phyloP scores from a whole-genome alignment of 192 early-diverging fungal species.

The Bifiguratus adelaidae region DNA sequence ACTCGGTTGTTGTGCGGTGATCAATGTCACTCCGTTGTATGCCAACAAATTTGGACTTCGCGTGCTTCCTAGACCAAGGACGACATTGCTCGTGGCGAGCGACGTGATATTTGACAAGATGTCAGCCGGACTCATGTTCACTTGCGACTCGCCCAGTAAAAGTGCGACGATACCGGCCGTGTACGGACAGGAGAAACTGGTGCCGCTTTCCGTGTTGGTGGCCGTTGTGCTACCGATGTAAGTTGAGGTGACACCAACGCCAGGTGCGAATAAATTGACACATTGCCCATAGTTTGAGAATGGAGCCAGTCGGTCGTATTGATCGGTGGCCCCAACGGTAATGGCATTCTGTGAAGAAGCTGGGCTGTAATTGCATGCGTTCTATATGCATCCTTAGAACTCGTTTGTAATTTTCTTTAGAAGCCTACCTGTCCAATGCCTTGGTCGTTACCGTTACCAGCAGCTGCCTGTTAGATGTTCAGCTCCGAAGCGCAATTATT shows the following conservation, averaged over 20 bases:
- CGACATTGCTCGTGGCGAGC: not conserved
- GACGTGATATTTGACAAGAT: not conserved
- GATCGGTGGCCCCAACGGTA: slow-evolving; percentile 34
- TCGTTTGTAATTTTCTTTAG: slow-evolving; percentile 1
- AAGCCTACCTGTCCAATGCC: slow-evolving; percentile 17
- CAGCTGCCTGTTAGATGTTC: slow-evolving; percentile 16
- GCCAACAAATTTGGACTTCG: slow-evolving; percentile 3
- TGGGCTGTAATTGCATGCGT: slow-evolving; percentile 38
- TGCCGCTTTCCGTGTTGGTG: slow-evolving; percentile 17
- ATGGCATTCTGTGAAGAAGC: slow-evolving; percentile 26
- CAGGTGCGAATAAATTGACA: slow-evolving; percentile 39
- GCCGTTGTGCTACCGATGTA: not conserved
- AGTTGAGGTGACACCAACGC: slow-evolving; percentile 9
- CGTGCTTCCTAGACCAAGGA: not conserved
- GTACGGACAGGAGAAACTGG: slow-evolving; percentile 25
- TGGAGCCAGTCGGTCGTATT: slow-evolving; percentile 20
- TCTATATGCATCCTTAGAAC: not conserved
- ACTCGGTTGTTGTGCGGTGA: too few relatives aligned
- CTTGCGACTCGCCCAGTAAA: slow-evolving; percentile 1
- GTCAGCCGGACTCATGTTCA: not conserved
- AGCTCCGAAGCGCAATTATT: too few relatives aligned
- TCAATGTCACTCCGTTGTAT: slow-evolving; percentile 4
- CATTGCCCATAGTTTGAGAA: slow-evolving; percentile 42
- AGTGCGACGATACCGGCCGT: slow-evolving; percentile 16
- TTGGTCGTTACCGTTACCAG: slow-evolving; percentile 30